A percentile compares a stretch with the other conserved stretches of the same genome.
phyloP scores from a whole-genome alignment of 2,329 filamentous ascomycete genomes.

The Beauveria asiatica region DNA sequence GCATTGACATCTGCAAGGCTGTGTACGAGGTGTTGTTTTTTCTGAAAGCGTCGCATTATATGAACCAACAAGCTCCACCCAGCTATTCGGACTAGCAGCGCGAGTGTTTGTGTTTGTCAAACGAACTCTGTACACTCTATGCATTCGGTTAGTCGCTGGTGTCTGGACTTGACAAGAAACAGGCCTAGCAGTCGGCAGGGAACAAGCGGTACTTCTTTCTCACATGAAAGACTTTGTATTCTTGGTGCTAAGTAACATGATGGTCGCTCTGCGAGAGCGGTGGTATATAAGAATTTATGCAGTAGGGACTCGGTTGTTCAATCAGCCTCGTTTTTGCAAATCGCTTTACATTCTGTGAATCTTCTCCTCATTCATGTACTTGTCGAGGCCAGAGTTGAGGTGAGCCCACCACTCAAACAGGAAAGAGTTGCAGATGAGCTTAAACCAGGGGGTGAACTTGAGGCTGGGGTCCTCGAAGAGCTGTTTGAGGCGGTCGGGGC shows the following conservation, averaged over 20 bases:
- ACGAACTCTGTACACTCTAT: neutral
- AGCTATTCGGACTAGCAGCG: constrained; percentile 15
- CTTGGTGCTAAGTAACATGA: neutral
- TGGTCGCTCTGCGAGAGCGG: constrained; percentile 5
- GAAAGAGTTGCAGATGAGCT: constrained; percentile 96
- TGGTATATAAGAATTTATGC: constrained; percentile 3
- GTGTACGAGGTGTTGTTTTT: constrained; percentile 30
- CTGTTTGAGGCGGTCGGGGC: constrained; percentile 68
- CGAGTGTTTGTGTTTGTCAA: neutral
- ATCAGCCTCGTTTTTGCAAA: neutral
- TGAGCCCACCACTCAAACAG: constrained; percentile 96
- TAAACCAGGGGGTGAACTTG: constrained; percentile 97
- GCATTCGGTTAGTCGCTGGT: neutral
- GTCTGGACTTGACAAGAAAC: neutral
- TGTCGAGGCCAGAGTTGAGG: constrained; percentile 71
- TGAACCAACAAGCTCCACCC: constrained; percentile 19
- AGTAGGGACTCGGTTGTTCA: neutral
- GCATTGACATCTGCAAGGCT: constrained; percentile 24
- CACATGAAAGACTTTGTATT: neutral
- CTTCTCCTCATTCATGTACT: constrained; percentile 76
- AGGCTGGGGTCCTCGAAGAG: constrained; percentile 76
- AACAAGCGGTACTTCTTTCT: neutral
- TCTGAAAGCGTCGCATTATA: constrained; percentile 19
- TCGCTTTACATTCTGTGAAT: constrained; percentile 68
- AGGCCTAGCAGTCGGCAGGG: neutral